A percentile compares a stretch with the other conserved stretches of the same genome.
These are phyloP conservation scores for Trichaptum fuscoviolaceum DNA, from an alignment of 768 basidiomycete species.

Conservation along the genomic window DNA sequence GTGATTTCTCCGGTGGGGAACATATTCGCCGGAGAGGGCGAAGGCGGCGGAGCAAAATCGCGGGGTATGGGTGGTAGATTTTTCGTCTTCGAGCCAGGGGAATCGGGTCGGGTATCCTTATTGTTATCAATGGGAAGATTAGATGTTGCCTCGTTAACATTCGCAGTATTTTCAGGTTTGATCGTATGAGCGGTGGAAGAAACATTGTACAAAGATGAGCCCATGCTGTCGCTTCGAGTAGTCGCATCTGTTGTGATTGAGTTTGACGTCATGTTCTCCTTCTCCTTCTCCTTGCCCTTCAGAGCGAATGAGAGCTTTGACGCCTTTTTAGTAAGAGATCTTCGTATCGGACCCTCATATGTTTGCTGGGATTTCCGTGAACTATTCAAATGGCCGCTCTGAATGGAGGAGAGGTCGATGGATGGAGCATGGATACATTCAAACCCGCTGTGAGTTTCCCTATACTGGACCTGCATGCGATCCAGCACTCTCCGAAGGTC, in stretches of 20 bases:
- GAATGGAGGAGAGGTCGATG: conserved; percentile 81
- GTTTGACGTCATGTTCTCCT: conserved; percentile 22
- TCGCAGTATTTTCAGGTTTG: conserved; percentile 25
- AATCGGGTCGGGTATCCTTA: conserved; percentile 33
- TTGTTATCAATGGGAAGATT: conserved; percentile 2
- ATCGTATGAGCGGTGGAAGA: conserved; percentile 46
- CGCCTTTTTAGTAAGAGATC: conserved; percentile 63
- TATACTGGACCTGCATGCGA: conserved; percentile 92
- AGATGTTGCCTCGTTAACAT: conserved; percentile 5
- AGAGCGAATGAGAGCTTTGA: conserved; percentile 76
- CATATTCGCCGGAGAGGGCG: conserved; percentile 34
- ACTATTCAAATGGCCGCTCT: conserved; percentile 27
- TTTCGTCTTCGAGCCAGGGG: conserved; percentile 50
- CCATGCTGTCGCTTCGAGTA: conserved; percentile 58
- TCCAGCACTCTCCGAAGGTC: conserved; percentile 87
- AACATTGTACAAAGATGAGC: conserved; percentile 81
- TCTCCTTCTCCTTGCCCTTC: conserved; percentile 44
- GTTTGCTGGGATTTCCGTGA: conserved; percentile 40
- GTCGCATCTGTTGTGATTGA: conserved; percentile 52
- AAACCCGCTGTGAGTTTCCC: conserved; percentile 85
- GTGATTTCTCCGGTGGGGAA: conserved; percentile 65
- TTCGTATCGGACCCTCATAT: conserved; percentile 40
- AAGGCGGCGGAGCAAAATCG: conserved; percentile 44
- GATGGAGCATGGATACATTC: conserved; percentile 96
- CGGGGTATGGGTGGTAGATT: conserved; percentile 77